Conservation (phyloP, 108 stramenopile genomes). For the Pseudonitzschia delicatissima region DNA sequence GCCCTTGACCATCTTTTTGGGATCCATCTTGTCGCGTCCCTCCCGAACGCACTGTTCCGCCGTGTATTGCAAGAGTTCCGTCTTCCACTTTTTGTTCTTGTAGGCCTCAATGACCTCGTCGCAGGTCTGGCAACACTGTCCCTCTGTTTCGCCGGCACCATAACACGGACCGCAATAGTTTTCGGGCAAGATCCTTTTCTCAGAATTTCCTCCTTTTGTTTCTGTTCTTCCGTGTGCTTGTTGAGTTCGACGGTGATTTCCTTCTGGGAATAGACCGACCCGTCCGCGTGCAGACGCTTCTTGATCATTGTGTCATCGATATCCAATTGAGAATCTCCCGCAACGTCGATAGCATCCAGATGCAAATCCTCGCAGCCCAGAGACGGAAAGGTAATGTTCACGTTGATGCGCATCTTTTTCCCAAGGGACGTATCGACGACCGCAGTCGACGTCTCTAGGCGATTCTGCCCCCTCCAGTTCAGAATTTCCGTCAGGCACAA, state of each 20-base stretch:
- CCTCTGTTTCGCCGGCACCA: slow-evolving; percentile 68
- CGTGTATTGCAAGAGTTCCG: slow-evolving; percentile 52
- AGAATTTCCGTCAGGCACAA: slow-evolving; percentile 61
- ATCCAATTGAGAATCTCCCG: slow-evolving; percentile 94
- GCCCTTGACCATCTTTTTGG: slow-evolving; percentile 65
- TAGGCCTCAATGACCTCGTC: slow-evolving; percentile 81
- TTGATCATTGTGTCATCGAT: slow-evolving; percentile 83
- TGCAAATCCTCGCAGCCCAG: slow-evolving; percentile 94
- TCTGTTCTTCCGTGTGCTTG: slow-evolving; percentile 39
- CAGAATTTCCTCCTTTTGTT: slow-evolving; percentile 35
- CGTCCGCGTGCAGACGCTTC: slow-evolving; percentile 45
- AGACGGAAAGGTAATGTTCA: slow-evolving; percentile 96
- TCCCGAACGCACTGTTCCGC: slow-evolving; percentile 95
- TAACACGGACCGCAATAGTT: slow-evolving; percentile 98
- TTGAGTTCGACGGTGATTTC: slow-evolving; percentile 49
- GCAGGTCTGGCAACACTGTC: slow-evolving; percentile 91
- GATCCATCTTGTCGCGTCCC: slow-evolving; percentile 52
- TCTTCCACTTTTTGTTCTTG: slow-evolving; percentile 76
- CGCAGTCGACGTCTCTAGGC: slow-evolving; percentile 52
- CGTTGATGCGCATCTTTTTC: slow-evolving; percentile 83
- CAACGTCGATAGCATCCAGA: slow-evolving; percentile 97
- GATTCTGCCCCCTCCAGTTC: slow-evolving; percentile 46
- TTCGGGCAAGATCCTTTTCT: slow-evolving; percentile 46
- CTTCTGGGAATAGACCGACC: slow-evolving; percentile 13
- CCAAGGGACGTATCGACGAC: slow-evolving; percentile 82